Base-by-base conservation (phyloP, 495 filamentous ascomycete genomes). In the Terfezia boudieri region DNA sequence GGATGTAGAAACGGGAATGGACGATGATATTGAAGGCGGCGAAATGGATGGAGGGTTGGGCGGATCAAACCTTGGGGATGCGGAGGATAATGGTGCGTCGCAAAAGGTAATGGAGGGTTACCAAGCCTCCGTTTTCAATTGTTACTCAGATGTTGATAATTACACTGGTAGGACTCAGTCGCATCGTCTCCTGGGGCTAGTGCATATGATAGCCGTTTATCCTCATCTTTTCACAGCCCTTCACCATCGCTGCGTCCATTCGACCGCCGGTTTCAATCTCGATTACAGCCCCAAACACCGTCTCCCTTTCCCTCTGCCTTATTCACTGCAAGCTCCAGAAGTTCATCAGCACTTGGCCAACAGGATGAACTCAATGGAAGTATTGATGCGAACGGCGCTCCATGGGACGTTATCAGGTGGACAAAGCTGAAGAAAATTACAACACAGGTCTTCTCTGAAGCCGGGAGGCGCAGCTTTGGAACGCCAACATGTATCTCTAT, bases 391-490 rank as follows among this genome's bases (percentile, higher is more conserved):
- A 46, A 14, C 41, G 3, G 41, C 17, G 17, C 41, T 20, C 90
- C 89, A 20, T 99, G 90, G 90, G 90, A 96, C 65, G 86, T 95
- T 55, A 80, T 99, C 52, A 73, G 86, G 66, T 99, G 90, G 90
- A 95, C 87, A 0, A 94, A 84, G 64, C 66, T 99, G 56, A 84
- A 79, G 63, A 95, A 87, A 61, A 78, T 96, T 55, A 84, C 85
- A 23, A 80, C 78, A 0, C 83, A 95, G 62, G 76, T 81, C 8
- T 95, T 96, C 65, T 95, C 92, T n/a, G 92, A 99, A 65, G 76
- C 81, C 50, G 90, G 88, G 37, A 92, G 79, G 69, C 81, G 90
- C 20, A 94, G 80, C 64, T 95, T 94, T 71, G 90, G 90, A 36
- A 75, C 81, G 32, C 85, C 92, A 52, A 95, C 86, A 0, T 95